phyloP scores from a whole-genome alignment of 805 yeast genomes.

The Candida lessepsii region DNA sequence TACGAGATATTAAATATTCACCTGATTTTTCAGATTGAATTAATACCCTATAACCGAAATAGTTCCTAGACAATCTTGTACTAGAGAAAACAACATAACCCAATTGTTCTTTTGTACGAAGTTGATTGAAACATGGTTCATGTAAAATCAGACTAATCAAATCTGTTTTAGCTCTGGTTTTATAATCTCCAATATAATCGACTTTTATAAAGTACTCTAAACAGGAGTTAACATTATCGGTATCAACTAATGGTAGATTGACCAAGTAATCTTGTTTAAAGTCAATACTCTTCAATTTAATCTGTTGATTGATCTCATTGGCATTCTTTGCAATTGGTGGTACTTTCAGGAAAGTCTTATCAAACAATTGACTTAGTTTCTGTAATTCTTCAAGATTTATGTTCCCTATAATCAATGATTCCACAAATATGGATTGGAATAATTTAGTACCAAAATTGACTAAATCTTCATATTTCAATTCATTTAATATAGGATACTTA shows the following conservation, averaged over 20 bases:
- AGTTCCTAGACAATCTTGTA: slow-evolving; percentile 62
- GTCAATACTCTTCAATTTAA: slow-evolving; percentile 36
- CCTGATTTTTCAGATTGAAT: slow-evolving; percentile 83
- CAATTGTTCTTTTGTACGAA: slow-evolving; percentile 91
- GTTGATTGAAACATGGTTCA: slow-evolving; percentile 87
- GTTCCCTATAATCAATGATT: slow-evolving; percentile 79
- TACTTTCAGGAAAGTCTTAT: slow-evolving; percentile 25
- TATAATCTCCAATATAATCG: slow-evolving; percentile 38
- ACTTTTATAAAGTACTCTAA: slow-evolving; percentile 75
- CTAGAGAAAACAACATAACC: slow-evolving; percentile 94
- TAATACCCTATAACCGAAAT: slow-evolving; percentile 68
- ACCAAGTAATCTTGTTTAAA: slow-evolving; percentile 20
- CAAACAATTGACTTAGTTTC: slow-evolving; percentile 9
- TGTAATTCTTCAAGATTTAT: slow-evolving; percentile 46
- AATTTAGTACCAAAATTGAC: slow-evolving; percentile 42
- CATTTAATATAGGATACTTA: slow-evolving; percentile 47
- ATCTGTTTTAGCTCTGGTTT: slow-evolving; percentile 51
- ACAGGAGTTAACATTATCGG: slow-evolving; percentile 71
- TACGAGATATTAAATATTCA: slow-evolving; percentile 71
- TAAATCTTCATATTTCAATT: slow-evolving; percentile 51
- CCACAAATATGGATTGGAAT: slow-evolving; percentile 58
- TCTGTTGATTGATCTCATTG: slow-evolving; percentile 18
- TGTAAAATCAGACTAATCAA: slow-evolving; percentile 68
- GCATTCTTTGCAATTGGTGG: slow-evolving; percentile 36
- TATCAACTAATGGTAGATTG: slow-evolving; percentile 13